These are phyloP conservation scores for Globisporangium canariense DNA, from an alignment of 352 stramenopile species.

Conservation along the genomic window DNA sequence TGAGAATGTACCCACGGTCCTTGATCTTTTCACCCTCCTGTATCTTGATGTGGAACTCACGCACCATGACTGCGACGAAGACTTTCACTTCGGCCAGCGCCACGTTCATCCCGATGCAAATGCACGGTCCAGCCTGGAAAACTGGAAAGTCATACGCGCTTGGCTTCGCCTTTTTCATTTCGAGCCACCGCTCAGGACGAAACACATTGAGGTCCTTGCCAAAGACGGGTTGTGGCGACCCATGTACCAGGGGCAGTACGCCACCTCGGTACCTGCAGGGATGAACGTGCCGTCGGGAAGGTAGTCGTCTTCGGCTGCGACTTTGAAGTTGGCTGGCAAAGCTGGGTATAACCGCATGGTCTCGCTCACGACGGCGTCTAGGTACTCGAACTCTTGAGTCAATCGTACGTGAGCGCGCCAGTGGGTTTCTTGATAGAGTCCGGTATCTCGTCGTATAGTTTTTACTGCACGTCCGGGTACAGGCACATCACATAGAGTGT, in stretches of 20 bases:
- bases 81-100: no score
- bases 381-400: constrained; percentile 20
- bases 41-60: no score
- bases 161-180: constrained; percentile 25
- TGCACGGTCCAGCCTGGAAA: no score
- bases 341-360: no score
- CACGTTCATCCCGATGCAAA: no score
- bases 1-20: constrained; percentile 12
- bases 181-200: constrained; percentile 6
- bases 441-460: constrained; percentile 24
- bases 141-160: neutral
- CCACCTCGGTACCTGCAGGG: no score
- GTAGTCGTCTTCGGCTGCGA: no score
- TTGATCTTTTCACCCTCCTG: constrained; percentile 22
- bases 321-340: no score
- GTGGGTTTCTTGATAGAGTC: no score
- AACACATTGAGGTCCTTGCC: neutral
- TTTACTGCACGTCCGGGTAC: constrained; percentile 22
- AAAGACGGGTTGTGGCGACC: constrained; percentile 35
- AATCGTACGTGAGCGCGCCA: constrained; percentile 22
- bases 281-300: no score
- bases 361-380: no score
- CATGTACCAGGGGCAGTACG: constrained; percentile 32
- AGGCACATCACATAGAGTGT: constrained; percentile 61
- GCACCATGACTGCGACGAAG: no score